Conservation (phyloP, 257 asterid species). For the Eucommia ulmoides region DNA sequence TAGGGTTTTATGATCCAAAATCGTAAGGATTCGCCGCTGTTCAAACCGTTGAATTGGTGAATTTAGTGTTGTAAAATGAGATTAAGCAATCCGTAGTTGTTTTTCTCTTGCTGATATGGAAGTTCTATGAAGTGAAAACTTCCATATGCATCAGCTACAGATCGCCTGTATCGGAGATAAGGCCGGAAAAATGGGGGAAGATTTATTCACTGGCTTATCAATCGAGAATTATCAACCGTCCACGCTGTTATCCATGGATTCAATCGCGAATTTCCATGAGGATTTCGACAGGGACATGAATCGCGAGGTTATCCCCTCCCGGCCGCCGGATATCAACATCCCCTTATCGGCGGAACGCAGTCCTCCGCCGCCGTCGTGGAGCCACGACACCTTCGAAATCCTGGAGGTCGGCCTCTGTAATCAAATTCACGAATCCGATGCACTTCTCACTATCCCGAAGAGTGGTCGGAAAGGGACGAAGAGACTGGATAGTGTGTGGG, state of each 20-base stretch:
- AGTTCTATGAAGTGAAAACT: too few relatives aligned
- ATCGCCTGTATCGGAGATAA: too few relatives aligned
- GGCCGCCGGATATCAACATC: slow-evolving; percentile 46
- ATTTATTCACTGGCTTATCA: slow-evolving; percentile 28
- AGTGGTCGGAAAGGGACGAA: slow-evolving; percentile 31
- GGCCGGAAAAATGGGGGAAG: slow-evolving; percentile 63
- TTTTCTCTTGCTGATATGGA: too few relatives aligned
- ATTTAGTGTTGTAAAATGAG: too few relatives aligned
- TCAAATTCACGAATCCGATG: slow-evolving; percentile 28
- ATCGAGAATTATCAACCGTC: slow-evolving; percentile 43
- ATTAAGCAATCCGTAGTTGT: too few relatives aligned
- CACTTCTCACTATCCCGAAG: slow-evolving; percentile 29
- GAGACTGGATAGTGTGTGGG: slow-evolving; percentile 43
- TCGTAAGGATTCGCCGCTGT: too few relatives aligned
- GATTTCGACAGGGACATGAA: slow-evolving; percentile 29
- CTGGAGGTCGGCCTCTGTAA: slow-evolving; percentile 39
- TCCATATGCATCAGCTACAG: too few relatives aligned
- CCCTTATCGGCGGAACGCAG: slow-evolving; percentile 39
- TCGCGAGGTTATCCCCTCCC: slow-evolving; percentile 29
- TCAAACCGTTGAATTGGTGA: too few relatives aligned
- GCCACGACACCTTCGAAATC: slow-evolving; percentile 33
- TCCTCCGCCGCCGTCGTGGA: slow-evolving; percentile 40
- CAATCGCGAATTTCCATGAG: slow-evolving; percentile 32
- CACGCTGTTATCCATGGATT: slow-evolving; percentile 43
- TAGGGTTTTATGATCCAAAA: too few relatives aligned